Base-by-base conservation (phyloP, 2,329 filamentous ascomycete species). In the Sarocladium strictum region DNA sequence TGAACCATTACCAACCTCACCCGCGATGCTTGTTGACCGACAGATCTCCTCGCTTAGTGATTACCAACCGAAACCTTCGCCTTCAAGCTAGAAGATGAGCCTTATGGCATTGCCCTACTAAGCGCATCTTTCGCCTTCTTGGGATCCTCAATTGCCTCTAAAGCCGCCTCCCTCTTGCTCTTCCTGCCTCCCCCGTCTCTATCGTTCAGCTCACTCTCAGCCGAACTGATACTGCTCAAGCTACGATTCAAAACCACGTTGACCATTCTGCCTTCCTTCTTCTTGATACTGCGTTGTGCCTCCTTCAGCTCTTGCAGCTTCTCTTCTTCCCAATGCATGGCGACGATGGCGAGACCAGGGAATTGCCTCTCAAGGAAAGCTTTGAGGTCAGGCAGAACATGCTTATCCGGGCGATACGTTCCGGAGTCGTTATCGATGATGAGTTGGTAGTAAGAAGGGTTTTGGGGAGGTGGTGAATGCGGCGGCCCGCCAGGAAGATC, bases 351-450 rank as follows among this genome's bases (percentile, higher is more conserved):
- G 1, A 97, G 72, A 0, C 89, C 90, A 0, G 89, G 89, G 32
- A 97, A 84, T 60, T 93, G 90, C 23, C 68, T 69, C 29, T 84
- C 73, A 2, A 97, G 71, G 65, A 90, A 96, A 11, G 75, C 65
- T 53, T 86, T 84, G 1, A 97, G 76, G 1, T 85, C 67, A 0
- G 89, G 88, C 1, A 97, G 78, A 10, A 89, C 77, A 11, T 84
- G 78, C 55, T 87, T 87, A 64, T 95, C 90, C 0, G 93, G 93
- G 0, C 93, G 83, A 68, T 97, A 97, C 0, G 93, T 97, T 11
- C 93, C 93, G 54, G 86, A 90, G 69, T 96, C 93, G 64, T 97
- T 97, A 74, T 97, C 93, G 64, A 97, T 97, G 59, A 94, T 76
- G 9, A 97, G 80, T 66, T 96, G 87, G 68, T 96, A 97, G 65